Evolutionary conservation across 2,329 filamentous ascomycete species (phyloP), one percentile per base, ranked within the genome.

Genomic region (Penicillium decumbens): DNA sequence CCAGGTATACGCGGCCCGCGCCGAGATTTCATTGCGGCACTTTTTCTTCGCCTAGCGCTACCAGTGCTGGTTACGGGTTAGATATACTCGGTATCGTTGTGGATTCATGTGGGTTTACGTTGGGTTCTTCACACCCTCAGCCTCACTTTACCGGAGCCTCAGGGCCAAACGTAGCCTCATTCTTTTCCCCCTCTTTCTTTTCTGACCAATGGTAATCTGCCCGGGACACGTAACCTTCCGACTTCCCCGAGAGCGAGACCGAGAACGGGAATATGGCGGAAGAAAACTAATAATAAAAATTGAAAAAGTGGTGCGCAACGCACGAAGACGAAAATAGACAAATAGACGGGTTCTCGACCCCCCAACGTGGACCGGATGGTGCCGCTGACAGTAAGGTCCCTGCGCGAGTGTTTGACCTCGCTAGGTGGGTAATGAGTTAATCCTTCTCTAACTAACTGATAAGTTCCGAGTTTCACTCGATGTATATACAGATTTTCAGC

Each of bases 91-190:
- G 15, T 18, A 18, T 18, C 15, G 32, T 7, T 18, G 32, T 35
- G 32, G 32, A 15, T 35, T 35, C 32, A 3, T 8, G n/a, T 18
- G 32, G 15, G n/a, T 18, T 10, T 30, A 23, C 20, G 20, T 23
- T 38, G n/a, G 8, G 37, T 39, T 39, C 25, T 44, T 49, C 39
- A 24, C 29, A 5, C 39, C 35, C 24, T 55, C 52, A 57, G 55
- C 55, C 53, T 57, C 55, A 57, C 53, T 46, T 40, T 39, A 44
- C 42, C 49, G 45, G 55, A 57, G 55, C 55, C 55, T 53, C 55
- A 57, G 52, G 47, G 33, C 54, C 46, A 45, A 41, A 41, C 38
- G 40, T 35, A 56, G 54, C 54, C 54, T 54, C 51, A 56, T 50
- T 45, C 41, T 43, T 43, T 25, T 38, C 39, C 51, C 54, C 44